These are phyloP conservation scores for Penicillium coprophilum DNA, from an alignment of 495 filamentous ascomycete species.

Conservation along the genomic window DNA sequence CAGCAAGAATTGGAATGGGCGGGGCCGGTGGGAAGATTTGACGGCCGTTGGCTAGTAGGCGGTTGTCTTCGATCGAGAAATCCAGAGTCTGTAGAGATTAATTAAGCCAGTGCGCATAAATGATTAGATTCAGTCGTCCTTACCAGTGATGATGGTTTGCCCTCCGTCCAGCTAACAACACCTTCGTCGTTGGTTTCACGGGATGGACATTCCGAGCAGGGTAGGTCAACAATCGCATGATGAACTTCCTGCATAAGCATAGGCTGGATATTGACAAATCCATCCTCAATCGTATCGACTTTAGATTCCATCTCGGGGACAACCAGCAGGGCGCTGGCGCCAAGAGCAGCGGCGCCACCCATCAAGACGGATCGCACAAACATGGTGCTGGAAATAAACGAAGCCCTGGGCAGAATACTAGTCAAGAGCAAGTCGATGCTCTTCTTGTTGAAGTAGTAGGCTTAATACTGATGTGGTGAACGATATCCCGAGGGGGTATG, in stretches of 20 bases:
- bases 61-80: conserved; percentile 43
- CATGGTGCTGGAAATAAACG: conserved; percentile 28
- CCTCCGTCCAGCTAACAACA: conserved; percentile 37
- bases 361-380: conserved; percentile 43
- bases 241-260: conserved; percentile 31
- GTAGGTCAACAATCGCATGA: conserved; percentile 37
- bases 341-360: conserved; percentile 42
- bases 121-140: conserved; percentile 16
- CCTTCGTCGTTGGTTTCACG: conserved; percentile 35
- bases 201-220: conserved; percentile 51
- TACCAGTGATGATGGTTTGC: conserved; percentile 41
- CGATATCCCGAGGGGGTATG: conserved; percentile 16
- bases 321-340: conserved; percentile 50
- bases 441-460: background rate
- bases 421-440: background rate
- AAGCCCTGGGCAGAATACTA: conserved; percentile 3
- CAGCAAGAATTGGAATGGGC: conserved; percentile 35
- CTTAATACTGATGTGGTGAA: background rate
- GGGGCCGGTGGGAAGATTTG: conserved; percentile 50
- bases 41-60: conserved; percentile 47
- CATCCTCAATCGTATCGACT: conserved; percentile 26
- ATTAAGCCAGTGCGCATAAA: background rate
- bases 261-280: conserved; percentile 30
- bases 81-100: conserved; percentile 34
- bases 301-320: conserved; percentile 41